These are phyloP conservation scores for Chrysoporthe cubensis DNA, from an alignment of 2,329 filamentous ascomycete species.

Conservation along the genomic window DNA sequence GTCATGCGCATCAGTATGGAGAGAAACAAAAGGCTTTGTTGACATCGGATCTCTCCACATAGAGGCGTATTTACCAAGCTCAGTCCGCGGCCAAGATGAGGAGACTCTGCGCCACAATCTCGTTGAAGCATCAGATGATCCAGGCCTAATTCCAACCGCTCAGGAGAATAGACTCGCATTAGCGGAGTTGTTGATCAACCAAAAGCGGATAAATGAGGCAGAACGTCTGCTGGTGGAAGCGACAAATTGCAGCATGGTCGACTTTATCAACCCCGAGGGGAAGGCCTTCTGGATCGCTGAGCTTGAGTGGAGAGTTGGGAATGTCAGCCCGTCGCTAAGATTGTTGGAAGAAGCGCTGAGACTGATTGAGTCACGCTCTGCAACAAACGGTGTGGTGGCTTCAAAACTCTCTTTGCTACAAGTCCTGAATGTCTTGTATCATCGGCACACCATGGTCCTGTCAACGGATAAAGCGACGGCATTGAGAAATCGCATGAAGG, in stretches of 20 bases:
- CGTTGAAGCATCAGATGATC: background rate
- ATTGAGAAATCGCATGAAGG: background rate
- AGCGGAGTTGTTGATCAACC: background rate
- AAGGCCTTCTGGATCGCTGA: constrained; percentile 12
- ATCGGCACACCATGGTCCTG: constrained; percentile 2
- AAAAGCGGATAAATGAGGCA: background rate
- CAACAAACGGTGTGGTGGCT: background rate
- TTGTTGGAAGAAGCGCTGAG: background rate
- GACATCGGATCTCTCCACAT: constrained; percentile 4
- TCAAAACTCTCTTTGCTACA: background rate
- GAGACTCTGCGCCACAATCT: background rate
- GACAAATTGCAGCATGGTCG: background rate
- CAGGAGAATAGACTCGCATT: constrained; percentile 7
- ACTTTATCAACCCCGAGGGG: constrained; percentile 5
- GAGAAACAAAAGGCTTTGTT: background rate
- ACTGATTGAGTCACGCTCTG: background rate
- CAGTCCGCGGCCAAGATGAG: background rate
- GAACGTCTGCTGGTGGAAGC: background rate
- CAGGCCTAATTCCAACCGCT: background rate
- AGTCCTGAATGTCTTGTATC: constrained; percentile 3
- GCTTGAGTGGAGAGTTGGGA: constrained; percentile 1
- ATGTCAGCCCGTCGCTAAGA: background rate
- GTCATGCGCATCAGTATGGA: background rate
- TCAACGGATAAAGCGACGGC: background rate
- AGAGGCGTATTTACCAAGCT: background rate